These are phyloP conservation scores for Globisporangium spinosum DNA, from an alignment of 352 stramenopile genomes.

Conservation along the genomic window DNA sequence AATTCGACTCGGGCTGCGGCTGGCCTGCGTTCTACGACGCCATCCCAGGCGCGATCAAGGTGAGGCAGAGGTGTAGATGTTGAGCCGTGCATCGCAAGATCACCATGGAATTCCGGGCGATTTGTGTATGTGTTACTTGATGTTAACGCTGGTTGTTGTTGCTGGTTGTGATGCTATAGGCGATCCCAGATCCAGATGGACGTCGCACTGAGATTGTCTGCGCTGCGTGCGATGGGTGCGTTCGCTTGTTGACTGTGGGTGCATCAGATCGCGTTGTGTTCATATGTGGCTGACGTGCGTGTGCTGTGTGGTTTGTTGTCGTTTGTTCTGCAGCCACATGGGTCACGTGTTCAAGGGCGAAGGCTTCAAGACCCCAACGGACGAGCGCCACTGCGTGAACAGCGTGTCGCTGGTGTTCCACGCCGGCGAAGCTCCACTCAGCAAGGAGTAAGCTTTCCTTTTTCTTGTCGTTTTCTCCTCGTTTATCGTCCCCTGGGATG, in stretches of 20 bases:
- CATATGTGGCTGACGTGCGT: not conserved
- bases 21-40: slow-evolving; percentile 90
- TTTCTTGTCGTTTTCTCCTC: not conserved
- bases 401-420: slow-evolving; percentile 88
- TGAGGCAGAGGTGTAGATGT: slow-evolving; percentile 10
- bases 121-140: not conserved
- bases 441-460: slow-evolving; percentile 19
- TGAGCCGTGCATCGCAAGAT: not conserved
- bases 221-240: slow-evolving; percentile 77
- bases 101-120: not conserved
- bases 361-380: slow-evolving; percentile 81
- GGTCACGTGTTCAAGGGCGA: slow-evolving; percentile 90
- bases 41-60: slow-evolving; percentile 85
- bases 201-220: slow-evolving; percentile 87
- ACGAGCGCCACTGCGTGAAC: slow-evolving; percentile 91
- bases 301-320: not conserved
- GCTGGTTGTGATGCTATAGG: slow-evolving; percentile 24
- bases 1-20: slow-evolving; percentile 90
- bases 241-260: slow-evolving; percentile 1
- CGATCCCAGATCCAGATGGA: slow-evolving; percentile 65
- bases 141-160: not conserved
- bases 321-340: slow-evolving; percentile 66
- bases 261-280: not conserved
- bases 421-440: slow-evolving; percentile 44
- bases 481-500: not conserved